A percentile compares a stretch with the other conserved stretches of the same genome.
These are phyloP conservation scores for Prillingera fragicola DNA, from an alignment of 1,284 basidiomycete species.

Conservation along the genomic window DNA sequence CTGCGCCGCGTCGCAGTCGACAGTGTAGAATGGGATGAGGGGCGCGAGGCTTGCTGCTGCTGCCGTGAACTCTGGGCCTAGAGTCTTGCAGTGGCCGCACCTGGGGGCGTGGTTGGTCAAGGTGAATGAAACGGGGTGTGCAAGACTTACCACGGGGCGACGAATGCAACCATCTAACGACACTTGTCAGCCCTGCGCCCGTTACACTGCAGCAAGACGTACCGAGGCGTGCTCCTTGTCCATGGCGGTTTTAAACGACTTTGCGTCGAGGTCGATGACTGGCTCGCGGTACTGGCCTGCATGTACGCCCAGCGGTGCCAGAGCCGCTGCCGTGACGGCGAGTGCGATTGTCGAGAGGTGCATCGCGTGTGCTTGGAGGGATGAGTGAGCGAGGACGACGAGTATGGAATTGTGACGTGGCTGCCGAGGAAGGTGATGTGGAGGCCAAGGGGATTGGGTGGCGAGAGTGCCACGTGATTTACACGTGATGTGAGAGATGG, in stretches of 20 bases:
- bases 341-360: slow-evolving; percentile 10
- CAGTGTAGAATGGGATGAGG: slow-evolving; percentile 78
- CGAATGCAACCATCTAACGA: slow-evolving; percentile 67
- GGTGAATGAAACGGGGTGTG: background rate
- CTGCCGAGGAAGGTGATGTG: no score
- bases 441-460: no score
- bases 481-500: no score
- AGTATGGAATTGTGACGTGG: no score
- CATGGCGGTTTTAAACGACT: slow-evolving; percentile 67
- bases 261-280: slow-evolving; percentile 70
- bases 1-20: slow-evolving; percentile 80
- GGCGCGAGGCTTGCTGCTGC: slow-evolving; percentile 74
- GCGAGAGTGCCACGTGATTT: no score
- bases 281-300: slow-evolving; percentile 69
- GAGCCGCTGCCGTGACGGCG: background rate
- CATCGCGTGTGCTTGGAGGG: no score
- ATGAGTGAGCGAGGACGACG: no score
- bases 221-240: slow-evolving; percentile 62
- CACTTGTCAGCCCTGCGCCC: slow-evolving; percentile 2
- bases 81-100: slow-evolving; percentile 69
- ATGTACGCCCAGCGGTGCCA: slow-evolving; percentile 52
- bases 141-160: slow-evolving; percentile 71
- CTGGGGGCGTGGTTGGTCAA: slow-evolving; percentile 1
- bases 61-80: slow-evolving; percentile 78
- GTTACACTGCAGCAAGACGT: slow-evolving; percentile 5